Base-by-base conservation (phyloP, 352 stramenopile species). In the Peronospora destructor region DNA sequence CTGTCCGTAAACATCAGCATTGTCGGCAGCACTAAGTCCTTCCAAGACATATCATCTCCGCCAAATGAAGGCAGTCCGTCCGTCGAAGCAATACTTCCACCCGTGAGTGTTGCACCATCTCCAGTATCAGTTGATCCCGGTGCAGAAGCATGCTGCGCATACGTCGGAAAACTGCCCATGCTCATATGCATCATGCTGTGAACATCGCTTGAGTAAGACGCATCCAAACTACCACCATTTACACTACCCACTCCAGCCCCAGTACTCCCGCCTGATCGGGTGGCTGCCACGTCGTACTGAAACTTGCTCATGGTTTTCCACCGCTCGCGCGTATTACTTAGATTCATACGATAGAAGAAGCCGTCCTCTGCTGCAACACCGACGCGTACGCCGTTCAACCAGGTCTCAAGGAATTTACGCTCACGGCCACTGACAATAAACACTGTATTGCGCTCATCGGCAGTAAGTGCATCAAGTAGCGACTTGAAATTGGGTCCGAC, bases 221-320 rank as follows among this genome's bases (percentile, higher is more conserved):
- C 32, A 36, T 77, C 66, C 21, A 79, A 32, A 38, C 46, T 66
- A 23, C 39, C 45, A n/a, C 49, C 35, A 23, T 41, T 59, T n/a
- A 46, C 49, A 23, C 63, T 73, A 4, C 61, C 38, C 14, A 56
- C 54, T 21, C 66, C 67, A 47, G 47, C 56, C 26, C 46, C 17
- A 2, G 45, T 50, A 53, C 64, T 66, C 45, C 47, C 59, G 44
- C 64, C 59, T 16, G 61, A 59, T 6, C 73, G 63, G 25, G 62
- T 61, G 0, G 58, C 59, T 6, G 73, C 73, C 6, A 68, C 54
- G 39, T 87, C 77, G 29, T 85, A 89, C 38, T 89, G 77, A 46
- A 89, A 89, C 38, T 89, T 89, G 56, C 77, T 89, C 77, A 89
- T 86, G 8, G 75, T 89, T 51, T 89, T 89, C 77, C 77, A 89